phyloP scores from a whole-genome alignment of 305 asterid genomes.

The Coffea humblotiana region DNA sequence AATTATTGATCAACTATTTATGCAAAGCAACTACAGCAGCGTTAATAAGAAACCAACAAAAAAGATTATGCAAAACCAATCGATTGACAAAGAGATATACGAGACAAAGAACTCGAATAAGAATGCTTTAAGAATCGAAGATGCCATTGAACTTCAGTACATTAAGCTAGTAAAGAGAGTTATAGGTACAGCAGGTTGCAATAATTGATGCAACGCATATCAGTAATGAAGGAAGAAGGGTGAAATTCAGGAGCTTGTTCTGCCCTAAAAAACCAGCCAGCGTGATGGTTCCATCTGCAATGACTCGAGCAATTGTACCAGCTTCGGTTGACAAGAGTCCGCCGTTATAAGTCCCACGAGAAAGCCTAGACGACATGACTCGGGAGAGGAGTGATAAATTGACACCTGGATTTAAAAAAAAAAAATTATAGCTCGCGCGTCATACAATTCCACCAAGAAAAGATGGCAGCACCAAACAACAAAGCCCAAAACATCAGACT shows the following conservation, averaged over 20 bases:
- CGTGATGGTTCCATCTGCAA: slow-evolving; percentile 93
- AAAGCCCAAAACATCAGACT: neutral
- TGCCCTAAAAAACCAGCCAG: slow-evolving; percentile 72
- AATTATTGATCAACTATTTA: no score
- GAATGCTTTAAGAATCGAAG: neutral
- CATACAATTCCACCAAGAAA: neutral
- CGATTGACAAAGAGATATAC: neutral
- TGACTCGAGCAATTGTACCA: slow-evolving; percentile 93
- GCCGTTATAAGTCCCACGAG: slow-evolving; percentile 94
- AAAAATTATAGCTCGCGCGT: neutral
- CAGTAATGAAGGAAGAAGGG: slow-evolving; percentile 79
- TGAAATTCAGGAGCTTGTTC: slow-evolving; percentile 62
- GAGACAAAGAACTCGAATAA: neutral
- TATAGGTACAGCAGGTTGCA: slow-evolving; percentile 87
- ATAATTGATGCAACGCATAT: slow-evolving; percentile 74
- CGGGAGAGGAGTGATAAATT: slow-evolving; percentile 88
- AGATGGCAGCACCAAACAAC: neutral
- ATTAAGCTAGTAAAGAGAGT: slow-evolving; percentile 59
- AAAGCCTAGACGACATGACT: slow-evolving; percentile 99
- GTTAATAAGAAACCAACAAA: no score
- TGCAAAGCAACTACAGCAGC: neutral
- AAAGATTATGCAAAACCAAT: neutral
- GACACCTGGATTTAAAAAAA: slow-evolving; percentile 50
- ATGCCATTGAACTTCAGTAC: neutral
- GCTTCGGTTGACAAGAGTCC: slow-evolving; percentile 98